phyloP scores from a whole-genome alignment of 257 asterid genomes.

The Capsicum pubescens region DNA sequence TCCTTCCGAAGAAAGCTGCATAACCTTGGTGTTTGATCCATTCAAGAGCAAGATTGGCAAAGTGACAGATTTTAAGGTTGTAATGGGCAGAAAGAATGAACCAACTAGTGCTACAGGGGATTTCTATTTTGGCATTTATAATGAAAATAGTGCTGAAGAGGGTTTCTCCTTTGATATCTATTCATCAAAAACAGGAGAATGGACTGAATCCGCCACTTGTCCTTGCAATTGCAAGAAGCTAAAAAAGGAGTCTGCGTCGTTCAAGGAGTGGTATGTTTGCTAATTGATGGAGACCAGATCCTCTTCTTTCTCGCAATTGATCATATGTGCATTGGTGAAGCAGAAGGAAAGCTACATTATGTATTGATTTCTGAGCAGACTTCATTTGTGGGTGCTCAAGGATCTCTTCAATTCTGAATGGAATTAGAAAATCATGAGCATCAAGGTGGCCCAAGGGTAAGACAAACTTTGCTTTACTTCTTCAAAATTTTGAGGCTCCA shows the following conservation, averaged over 20 bases:
- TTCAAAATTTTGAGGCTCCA: no score
- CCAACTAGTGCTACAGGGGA: constrained; percentile 28
- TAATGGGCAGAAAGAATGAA: constrained; percentile 39
- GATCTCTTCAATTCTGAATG: constrained; percentile 48
- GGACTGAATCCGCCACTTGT: constrained; percentile 51
- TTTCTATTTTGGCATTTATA: constrained; percentile 48
- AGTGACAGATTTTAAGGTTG: constrained; percentile 53
- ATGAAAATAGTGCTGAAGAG: no score
- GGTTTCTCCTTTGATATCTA: no score
- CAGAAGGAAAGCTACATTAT: constrained; percentile 44
- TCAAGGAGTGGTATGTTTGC: constrained; percentile 44
- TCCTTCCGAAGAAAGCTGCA: constrained; percentile 40
- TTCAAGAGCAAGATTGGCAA: constrained; percentile 29
- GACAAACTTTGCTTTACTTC: no score
- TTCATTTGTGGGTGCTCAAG: constrained; percentile 61
- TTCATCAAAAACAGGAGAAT: constrained; percentile 48
- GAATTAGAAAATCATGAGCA: no score
- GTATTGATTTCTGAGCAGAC: constrained; percentile 52
- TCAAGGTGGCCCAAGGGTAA: no score
- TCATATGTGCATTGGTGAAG: constrained; percentile 69
- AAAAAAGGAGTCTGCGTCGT: constrained; percentile 50
- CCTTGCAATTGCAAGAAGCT: constrained; percentile 32
- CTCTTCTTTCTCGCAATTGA: constrained; percentile 31
- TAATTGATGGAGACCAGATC: constrained; percentile 51
- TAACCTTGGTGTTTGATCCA: constrained; percentile 61